phyloP scores from a whole-genome alignment of 225 moss, liverwort and hornwort species.

The Rhytidiadelphus loreus region DNA sequence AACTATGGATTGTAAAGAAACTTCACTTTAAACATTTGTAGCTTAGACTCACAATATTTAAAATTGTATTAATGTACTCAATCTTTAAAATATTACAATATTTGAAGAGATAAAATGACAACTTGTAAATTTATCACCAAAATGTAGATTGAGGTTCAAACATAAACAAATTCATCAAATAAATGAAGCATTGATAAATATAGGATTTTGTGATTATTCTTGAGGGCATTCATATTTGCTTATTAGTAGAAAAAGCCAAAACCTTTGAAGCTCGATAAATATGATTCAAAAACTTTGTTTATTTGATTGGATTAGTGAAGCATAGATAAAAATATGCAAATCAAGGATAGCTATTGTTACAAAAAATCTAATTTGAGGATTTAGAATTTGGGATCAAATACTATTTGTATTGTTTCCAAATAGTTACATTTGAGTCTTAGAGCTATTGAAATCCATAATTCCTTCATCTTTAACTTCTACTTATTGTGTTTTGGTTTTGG shows the following conservation, averaged over 20 bases:
- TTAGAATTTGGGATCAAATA: neutral
- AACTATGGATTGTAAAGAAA: too few species aligned
- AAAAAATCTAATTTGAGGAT: neutral
- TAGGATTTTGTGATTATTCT: neutral
- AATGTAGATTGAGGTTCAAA: neutral
- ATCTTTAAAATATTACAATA: neutral
- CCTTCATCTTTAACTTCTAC: too few species aligned
- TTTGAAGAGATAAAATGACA: neutral
- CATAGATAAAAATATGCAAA: neutral
- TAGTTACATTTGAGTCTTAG: neutral
- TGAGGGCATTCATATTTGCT: neutral
- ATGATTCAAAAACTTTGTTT: neutral
- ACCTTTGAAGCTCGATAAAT: neutral
- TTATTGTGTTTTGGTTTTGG: neutral
- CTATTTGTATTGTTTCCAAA: neutral
- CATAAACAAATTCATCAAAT: too few species aligned
- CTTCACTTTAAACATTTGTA: neutral
- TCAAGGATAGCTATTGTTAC: neutral
- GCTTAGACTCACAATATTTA: accelerated
- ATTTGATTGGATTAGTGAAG: neutral
- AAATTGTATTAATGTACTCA: neutral
- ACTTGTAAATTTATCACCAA: neutral
- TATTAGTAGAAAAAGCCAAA: accelerated
- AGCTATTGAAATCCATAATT: neutral
- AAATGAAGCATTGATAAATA: neutral